Conservation (phyloP, 1,139 yeast genomes). For the Zygoascus hellenicus region DNA sequence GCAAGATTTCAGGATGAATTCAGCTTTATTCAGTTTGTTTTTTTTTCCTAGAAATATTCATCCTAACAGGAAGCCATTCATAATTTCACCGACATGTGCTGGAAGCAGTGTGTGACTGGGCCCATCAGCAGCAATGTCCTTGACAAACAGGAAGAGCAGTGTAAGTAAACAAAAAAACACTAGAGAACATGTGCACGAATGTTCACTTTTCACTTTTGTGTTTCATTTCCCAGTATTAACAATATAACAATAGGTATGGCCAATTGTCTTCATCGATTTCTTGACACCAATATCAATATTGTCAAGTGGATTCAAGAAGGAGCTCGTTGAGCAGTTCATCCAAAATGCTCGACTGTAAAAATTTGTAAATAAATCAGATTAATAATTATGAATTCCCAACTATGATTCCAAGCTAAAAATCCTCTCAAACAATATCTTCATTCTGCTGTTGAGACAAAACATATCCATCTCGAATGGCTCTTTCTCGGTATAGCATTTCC, state of each 20-base stretch:
- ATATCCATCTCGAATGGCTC: slow-evolving; percentile 9
- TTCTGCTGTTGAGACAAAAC: slow-evolving; percentile 8
- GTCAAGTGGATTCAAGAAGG: slow-evolving; percentile 46
- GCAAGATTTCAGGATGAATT: too few relatives aligned
- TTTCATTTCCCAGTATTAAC: too few relatives aligned
- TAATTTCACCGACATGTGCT: slow-evolving; percentile 83
- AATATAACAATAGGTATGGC: slow-evolving; percentile 38
- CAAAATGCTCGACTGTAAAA: not conserved
- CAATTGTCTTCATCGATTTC: slow-evolving; percentile 78
- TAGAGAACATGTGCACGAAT: not conserved
- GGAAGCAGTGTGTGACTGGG: slow-evolving; percentile 71
- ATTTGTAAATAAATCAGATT: not conserved
- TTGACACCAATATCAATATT: slow-evolving; percentile 82
- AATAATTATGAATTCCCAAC: too few relatives aligned
- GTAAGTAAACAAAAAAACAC: slow-evolving; percentile 32
- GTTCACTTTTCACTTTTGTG: not conserved
- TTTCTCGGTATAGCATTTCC: slow-evolving; percentile 17
- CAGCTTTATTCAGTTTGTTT: too few relatives aligned
- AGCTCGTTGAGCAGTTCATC: slow-evolving; percentile 3
- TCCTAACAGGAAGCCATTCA: slow-evolving; percentile 47
- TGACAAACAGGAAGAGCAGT: slow-evolving; percentile 56
- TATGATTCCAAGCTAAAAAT: too few relatives aligned
- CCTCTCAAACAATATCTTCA: not conserved
- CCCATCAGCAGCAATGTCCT: slow-evolving; percentile 47
- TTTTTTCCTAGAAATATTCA: not conserved